phyloP scores from a whole-genome alignment of 352 stramenopile species.

The Phytophthora pseudosyringae region DNA sequence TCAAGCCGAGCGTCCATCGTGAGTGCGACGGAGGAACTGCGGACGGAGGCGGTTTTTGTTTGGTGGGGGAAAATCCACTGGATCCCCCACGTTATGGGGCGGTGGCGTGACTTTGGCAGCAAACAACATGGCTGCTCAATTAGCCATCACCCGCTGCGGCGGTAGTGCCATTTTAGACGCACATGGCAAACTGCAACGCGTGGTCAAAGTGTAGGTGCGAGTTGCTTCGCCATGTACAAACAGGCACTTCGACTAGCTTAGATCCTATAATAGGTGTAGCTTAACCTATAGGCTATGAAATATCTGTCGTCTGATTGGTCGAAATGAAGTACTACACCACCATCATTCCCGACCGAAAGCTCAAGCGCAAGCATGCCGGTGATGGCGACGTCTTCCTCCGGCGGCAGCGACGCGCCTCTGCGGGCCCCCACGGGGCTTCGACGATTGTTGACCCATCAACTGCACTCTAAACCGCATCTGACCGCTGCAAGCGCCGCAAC shows the following conservation, averaged over 20 bases:
- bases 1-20: constrained; percentile 9
- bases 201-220: constrained; percentile 7
- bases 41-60: constrained; percentile 1
- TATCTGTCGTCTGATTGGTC: constrained; percentile 17
- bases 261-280: too few species aligned
- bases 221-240: neutral
- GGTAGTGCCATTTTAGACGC: neutral
- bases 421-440: constrained; percentile 8
- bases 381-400: constrained; percentile 42
- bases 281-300: too few species aligned
- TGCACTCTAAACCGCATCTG: neutral
- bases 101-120: neutral
- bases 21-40: neutral
- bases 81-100: neutral
- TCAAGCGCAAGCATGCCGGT: constrained; percentile 17
- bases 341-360: constrained; percentile 27
- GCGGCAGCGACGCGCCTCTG: constrained; percentile 8
- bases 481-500: neutral
- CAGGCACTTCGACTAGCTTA: neutral
- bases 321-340: constrained; percentile 6
- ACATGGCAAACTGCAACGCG: neutral
- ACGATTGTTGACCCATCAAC: constrained; percentile 11
- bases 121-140: neutral
- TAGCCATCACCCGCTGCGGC: constrained; percentile 2
- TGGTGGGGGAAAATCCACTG: constrained; percentile 10